Conservation (phyloP, 1,284 basidiomycete species). For the Boletellus dicymbophilus region DNA sequence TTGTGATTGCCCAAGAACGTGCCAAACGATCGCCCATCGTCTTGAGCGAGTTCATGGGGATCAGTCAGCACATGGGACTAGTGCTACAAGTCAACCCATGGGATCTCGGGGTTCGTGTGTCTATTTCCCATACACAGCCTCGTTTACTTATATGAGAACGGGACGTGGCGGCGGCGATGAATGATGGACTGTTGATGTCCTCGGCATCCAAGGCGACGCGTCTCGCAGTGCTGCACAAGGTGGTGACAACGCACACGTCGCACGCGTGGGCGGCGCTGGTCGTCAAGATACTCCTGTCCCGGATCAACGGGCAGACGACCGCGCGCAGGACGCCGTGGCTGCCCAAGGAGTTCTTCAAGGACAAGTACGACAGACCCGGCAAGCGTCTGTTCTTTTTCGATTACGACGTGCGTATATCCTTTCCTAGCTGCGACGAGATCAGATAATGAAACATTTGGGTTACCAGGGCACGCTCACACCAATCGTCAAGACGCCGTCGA, state of each 20-base stretch:
- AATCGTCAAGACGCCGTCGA: constrained; percentile 92
- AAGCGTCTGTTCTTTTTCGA: constrained; percentile 95
- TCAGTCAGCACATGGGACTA: constrained; percentile 83
- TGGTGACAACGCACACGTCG: constrained; percentile 92
- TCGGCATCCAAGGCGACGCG: constrained; percentile 74
- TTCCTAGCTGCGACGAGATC: too few relatives aligned
- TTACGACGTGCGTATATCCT: constrained; percentile 74
- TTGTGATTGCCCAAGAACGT: constrained; percentile 89
- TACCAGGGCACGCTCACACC: constrained; percentile 90
- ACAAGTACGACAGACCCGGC: constrained; percentile 70
- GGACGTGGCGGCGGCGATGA: constrained; percentile 94
- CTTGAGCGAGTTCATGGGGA: constrained; percentile 97
- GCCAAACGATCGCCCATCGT: constrained; percentile 86
- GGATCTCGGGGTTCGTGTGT: constrained; percentile 69
- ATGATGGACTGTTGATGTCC: constrained; percentile 85
- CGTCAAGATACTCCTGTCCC: constrained; percentile 85
- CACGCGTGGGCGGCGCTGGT: constrained; percentile 96
- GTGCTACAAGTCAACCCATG: constrained; percentile 88
- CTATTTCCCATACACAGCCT: background rate
- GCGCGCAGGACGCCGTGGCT: constrained; percentile 89
- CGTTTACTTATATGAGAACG: constrained; percentile 35
- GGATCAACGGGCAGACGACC: constrained; percentile 80
- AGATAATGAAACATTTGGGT: too few relatives aligned
- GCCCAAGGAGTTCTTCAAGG: constrained; percentile 62
- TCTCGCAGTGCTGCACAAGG: constrained; percentile 80